These are phyloP conservation scores for Fusarium sp. DNA, from an alignment of 2,329 filamentous ascomycete species.

Conservation along the genomic window DNA sequence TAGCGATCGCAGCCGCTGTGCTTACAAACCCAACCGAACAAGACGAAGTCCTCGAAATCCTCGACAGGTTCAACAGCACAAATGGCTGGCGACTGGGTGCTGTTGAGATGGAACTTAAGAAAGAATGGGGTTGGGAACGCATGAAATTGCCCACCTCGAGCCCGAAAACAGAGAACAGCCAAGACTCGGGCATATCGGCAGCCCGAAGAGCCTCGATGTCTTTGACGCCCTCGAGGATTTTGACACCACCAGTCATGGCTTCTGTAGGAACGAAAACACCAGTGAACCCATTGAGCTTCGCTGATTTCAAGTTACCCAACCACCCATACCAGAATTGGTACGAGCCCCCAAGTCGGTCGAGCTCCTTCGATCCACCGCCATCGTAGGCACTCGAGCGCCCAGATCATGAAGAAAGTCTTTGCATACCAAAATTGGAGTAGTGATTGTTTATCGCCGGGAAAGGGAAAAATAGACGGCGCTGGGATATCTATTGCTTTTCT, in stretches of 20 bases:
- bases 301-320: slow-evolving; percentile 81
- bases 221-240: slow-evolving; percentile 30
- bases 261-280: slow-evolving; percentile 55
- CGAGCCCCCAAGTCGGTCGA: slow-evolving; percentile 72
- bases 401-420: not conserved
- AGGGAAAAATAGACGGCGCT: slow-evolving; percentile 26
- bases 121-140: slow-evolving; percentile 78
- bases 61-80: slow-evolving; percentile 79
- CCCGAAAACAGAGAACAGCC: slow-evolving; percentile 20
- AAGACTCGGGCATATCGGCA: slow-evolving; percentile 11
- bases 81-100: slow-evolving; percentile 84
- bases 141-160: slow-evolving; percentile 23
- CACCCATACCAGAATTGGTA: slow-evolving; percentile 88
- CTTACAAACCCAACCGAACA: slow-evolving; percentile 79
- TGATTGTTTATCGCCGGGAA: slow-evolving; percentile 9
- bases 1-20: slow-evolving; percentile 82
- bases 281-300: slow-evolving; percentile 78
- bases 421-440: not conserved
- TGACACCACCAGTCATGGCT: slow-evolving; percentile 47
- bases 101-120: slow-evolving; percentile 78
- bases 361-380: slow-evolving; percentile 34
- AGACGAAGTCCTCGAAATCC: slow-evolving; percentile 82
- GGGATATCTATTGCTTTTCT: slow-evolving; percentile 38
- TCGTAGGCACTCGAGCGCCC: slow-evolving; percentile 2
- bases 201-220: slow-evolving; percentile 25